phyloP scores from a whole-genome alignment of 768 basidiomycete species.

The Dentipellis fragilis region DNA sequence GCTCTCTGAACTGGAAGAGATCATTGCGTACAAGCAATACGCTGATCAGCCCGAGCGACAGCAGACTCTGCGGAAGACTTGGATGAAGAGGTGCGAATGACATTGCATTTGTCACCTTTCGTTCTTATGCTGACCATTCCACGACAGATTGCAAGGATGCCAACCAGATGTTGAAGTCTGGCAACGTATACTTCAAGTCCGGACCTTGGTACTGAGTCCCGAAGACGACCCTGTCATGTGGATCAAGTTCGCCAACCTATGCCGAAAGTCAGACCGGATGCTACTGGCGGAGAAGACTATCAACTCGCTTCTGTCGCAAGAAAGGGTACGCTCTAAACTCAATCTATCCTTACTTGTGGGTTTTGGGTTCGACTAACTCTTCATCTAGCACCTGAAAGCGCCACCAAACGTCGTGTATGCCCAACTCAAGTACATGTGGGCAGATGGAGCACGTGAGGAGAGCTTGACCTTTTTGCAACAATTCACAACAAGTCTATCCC shows the following conservation, averaged over 20 bases:
- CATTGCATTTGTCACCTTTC: neutral
- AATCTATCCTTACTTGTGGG: neutral
- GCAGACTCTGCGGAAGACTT: constrained; percentile 81
- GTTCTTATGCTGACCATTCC: neutral
- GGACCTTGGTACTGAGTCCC: constrained; percentile 86
- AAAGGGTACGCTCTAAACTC: constrained; percentile 33
- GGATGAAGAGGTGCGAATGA: constrained; percentile 79
- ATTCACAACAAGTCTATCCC: constrained; percentile 67
- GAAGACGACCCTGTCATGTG: constrained; percentile 95
- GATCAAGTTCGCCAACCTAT: constrained; percentile 98
- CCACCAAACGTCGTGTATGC: constrained; percentile 96
- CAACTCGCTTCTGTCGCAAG: constrained; percentile 77
- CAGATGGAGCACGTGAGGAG: constrained; percentile 65
- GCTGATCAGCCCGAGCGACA: constrained; percentile 94
- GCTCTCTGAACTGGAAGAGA: constrained; percentile 96
- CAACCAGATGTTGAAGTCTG: constrained; percentile 98
- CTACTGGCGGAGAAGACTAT: constrained; percentile 95
- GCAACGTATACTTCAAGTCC: constrained; percentile 95
- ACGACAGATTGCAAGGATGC: constrained; percentile 76
- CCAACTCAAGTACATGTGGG: constrained; percentile 95
- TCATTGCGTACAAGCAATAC: constrained; percentile 90
- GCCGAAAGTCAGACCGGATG: constrained; percentile 91
- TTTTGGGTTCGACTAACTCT: neutral
- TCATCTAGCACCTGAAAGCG: constrained; percentile 46
- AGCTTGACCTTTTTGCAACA: constrained; percentile 75